Percentiles rank a stretch among this genome's conserved stretches.
These are phyloP conservation scores for Hypericum perforatum DNA, from an alignment of 345 rosid genomes.

Conservation along the genomic window DNA sequence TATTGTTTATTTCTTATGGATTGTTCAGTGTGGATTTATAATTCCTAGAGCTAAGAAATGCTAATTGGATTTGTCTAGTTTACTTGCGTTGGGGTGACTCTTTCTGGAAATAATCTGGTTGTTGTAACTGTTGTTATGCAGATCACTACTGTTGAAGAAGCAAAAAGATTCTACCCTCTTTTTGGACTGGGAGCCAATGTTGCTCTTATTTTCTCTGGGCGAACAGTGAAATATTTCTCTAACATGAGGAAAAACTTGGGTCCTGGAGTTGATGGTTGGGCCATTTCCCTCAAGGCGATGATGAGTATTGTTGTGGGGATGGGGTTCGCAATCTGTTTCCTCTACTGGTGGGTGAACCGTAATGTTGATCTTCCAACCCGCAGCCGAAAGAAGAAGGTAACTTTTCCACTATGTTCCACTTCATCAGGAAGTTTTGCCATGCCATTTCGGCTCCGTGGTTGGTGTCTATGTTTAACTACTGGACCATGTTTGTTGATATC, in stretches of 20 bases:
- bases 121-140: too few species aligned
- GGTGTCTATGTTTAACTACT: too few species aligned
- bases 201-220: constrained; percentile 86
- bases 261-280: constrained; percentile 99
- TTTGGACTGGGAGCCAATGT: constrained; percentile 94
- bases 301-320: constrained; percentile 87
- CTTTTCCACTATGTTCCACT: too few species aligned
- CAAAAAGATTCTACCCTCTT: constrained; percentile 86
- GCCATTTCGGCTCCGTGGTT: too few species aligned
- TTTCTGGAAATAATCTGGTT: constrained; percentile 6
- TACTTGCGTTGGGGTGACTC: not conserved
- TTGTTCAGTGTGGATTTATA: too few species aligned
- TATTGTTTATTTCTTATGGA: too few species aligned
- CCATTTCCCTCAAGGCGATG: constrained; percentile 85
- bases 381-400: constrained; percentile 96
- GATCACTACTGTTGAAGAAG: constrained; percentile 95
- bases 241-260: constrained; percentile 75
- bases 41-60: too few species aligned
- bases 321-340: constrained; percentile 74
- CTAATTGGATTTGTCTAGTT: too few species aligned
- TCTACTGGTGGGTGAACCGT: constrained; percentile 92
- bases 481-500: too few species aligned
- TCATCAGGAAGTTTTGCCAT: too few species aligned
- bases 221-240: constrained; percentile 94
- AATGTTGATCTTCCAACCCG: constrained; percentile 74